Evolutionary conservation across 2,329 filamentous ascomycete genomes (phyloP).

Genomic region (Talaromyces sp.): DNA sequence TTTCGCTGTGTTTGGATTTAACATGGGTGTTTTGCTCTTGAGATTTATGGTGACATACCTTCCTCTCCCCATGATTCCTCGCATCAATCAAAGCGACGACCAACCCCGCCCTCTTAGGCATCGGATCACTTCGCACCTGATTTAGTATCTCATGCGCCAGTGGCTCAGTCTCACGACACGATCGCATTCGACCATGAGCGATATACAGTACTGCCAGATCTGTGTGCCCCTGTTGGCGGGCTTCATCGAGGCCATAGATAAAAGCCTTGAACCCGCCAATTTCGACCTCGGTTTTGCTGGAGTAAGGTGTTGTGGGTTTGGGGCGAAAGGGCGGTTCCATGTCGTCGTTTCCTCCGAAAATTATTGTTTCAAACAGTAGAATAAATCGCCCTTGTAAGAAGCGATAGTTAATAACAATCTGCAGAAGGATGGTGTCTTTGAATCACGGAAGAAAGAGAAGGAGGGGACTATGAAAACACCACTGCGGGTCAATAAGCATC

Average conservation of each 20-base stretch:
- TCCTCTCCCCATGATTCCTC: conserved; percentile 17
- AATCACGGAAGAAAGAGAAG: neutral
- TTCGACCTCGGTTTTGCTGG: conserved; percentile 13
- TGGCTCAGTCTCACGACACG: conserved; percentile 3
- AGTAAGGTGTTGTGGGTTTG: neutral
- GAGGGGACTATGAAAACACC: neutral
- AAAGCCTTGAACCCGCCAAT: conserved; percentile 15
- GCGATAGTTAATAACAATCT: no score
- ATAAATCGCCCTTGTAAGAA: no score
- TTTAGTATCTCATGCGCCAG: conserved; percentile 9
- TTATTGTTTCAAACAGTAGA: neutral
- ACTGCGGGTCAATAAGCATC: neutral
- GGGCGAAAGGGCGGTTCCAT: conserved; percentile 1
- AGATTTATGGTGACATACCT: neutral
- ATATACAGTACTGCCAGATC: conserved; percentile 14
- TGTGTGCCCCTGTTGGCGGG: neutral
- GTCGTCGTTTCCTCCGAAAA: neutral
- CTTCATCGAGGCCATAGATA: conserved; percentile 10
- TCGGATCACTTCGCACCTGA: neutral
- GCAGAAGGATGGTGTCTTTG: neutral
- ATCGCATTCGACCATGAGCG: conserved; percentile 7
- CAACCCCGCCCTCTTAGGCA: conserved; percentile 7
- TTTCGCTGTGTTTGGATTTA: neutral
- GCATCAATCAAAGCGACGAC: conserved; percentile 16
- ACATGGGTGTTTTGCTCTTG: neutral